Base-by-base conservation (phyloP, 768 basidiomycete species). In the Psilocybe cyanescens region DNA sequence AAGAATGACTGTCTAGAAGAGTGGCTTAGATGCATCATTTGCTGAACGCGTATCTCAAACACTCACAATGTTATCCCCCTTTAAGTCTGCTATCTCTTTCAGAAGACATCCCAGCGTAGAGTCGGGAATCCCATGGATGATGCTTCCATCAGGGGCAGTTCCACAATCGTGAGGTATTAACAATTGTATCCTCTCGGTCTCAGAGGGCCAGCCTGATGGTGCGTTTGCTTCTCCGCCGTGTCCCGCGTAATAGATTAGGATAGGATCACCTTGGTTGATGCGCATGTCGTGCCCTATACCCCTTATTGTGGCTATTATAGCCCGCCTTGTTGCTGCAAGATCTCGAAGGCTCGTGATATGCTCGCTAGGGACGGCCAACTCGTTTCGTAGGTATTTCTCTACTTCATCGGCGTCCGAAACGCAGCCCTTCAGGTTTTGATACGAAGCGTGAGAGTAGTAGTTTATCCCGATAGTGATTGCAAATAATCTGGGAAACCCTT, bases 161-260 rank as follows among this genome's bases (percentile, higher is more conserved):
- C 33, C 33, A 35, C 33, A 35, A 2, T 35, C 33, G 11, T 35
- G 33, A 35, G 33, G 33, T 35, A 35, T 35, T 11, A 35, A 11
- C 33, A 35, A 35, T 2, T 35, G 33, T 35, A 35, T 35, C 33
- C 11, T 35, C 33, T 1, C 6, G 11, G 6, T 35, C 33, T 35
- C 33, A 61, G 76, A 74, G 5, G 14, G 16, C 86, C 86, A 88
- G 51, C 78, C 82, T 39, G 70, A 70, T 51, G 87, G 86, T 9
- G 83, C 79, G 30, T 74, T 70, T 37, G 83, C 66, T 54, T 74
- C 78, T 63, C 81, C 82, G 17, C 87, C 87, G 65, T 89, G 87
- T 14, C 87, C 88, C 33, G 88, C 85, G 66, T 86, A 89, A 64
- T 85, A 89, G 55, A 89, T 71, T 61, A 89, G 67, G 37, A 89